Evolutionary conservation across 1,284 basidiomycete species (phyloP).

Genomic region (Tylopilus sp.): DNA sequence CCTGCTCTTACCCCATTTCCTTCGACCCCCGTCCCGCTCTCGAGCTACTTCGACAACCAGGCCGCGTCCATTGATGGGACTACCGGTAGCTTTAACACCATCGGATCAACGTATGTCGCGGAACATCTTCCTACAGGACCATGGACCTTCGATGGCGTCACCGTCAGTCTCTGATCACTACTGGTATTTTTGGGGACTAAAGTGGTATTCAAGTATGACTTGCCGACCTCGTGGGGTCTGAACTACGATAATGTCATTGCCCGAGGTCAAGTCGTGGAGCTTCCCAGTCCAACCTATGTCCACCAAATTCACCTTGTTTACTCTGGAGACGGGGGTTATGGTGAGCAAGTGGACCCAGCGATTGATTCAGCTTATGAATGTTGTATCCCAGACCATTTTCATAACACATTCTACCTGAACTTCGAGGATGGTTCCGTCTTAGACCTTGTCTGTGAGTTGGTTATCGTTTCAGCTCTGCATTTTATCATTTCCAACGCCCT

Average conservation of each 20-base stretch:
- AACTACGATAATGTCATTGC: slow-evolving; percentile 53
- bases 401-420: slow-evolving; percentile 46
- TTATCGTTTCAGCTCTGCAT: too few species aligned
- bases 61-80: slow-evolving; percentile 54
- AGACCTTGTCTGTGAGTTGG: slow-evolving; percentile 45
- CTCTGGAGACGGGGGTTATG: slow-evolving; percentile 48
- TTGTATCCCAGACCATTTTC: slow-evolving; percentile 41
- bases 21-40: slow-evolving; percentile 40
- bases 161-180: slow-evolving; percentile 33
- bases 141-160: slow-evolving; percentile 49
- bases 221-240: slow-evolving; percentile 53
- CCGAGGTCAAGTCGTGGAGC: slow-evolving; percentile 48
- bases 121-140: slow-evolving; percentile 49
- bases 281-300: slow-evolving; percentile 42
- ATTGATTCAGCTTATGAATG: not conserved
- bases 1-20: slow-evolving; percentile 40
- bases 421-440: slow-evolving; percentile 48
- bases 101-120: slow-evolving; percentile 51
- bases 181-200: not conserved
- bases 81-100: slow-evolving; percentile 48
- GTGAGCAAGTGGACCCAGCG: slow-evolving; percentile 23
- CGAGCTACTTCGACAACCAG: slow-evolving; percentile 50
- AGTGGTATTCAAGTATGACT: slow-evolving; percentile 45
- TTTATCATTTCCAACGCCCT: not conserved
- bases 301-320: slow-evolving; percentile 59